These are phyloP conservation scores for Cylindrodendrum hubeiense DNA, from an alignment of 2,329 filamentous ascomycete species.

Conservation along the genomic window DNA sequence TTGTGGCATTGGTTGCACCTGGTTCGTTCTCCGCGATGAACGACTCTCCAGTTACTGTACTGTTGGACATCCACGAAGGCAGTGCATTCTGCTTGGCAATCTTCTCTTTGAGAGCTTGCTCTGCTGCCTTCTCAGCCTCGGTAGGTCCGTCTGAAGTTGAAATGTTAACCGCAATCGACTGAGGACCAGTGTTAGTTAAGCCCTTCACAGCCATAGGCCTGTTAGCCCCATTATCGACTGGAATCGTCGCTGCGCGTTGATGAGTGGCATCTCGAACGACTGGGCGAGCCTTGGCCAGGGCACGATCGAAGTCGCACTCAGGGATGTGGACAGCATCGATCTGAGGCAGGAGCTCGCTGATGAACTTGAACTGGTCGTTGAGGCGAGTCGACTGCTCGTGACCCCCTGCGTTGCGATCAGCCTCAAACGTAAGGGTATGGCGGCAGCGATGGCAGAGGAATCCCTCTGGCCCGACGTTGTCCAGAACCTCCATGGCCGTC, in stretches of 20 bases:
- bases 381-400: slow-evolving; percentile 80
- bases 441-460: slow-evolving; percentile 89
- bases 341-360: slow-evolving; percentile 80
- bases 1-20: slow-evolving; percentile 19
- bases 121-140: slow-evolving; percentile 75
- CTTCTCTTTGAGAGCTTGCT: slow-evolving; percentile 74
- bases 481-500: slow-evolving; percentile 90
- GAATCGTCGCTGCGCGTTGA: slow-evolving; percentile 71
- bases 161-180: slow-evolving; percentile 78
- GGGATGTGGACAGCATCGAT: slow-evolving; percentile 83
- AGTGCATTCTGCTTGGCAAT: slow-evolving; percentile 77
- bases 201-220: slow-evolving; percentile 78
- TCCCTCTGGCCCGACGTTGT: slow-evolving; percentile 76
- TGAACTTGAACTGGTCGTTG: slow-evolving; percentile 84
- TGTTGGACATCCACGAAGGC: slow-evolving; percentile 78
- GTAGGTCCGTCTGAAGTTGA: slow-evolving; percentile 74
- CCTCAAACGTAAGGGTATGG: slow-evolving; percentile 72
- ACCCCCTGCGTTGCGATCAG: slow-evolving; percentile 76
- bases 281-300: slow-evolving; percentile 71
- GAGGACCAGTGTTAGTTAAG: slow-evolving; percentile 73
- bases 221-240: slow-evolving; percentile 64
- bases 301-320: slow-evolving; percentile 79
- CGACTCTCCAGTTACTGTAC: slow-evolving; percentile 75
- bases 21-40: slow-evolving; percentile 55
- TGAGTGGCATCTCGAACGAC: slow-evolving; percentile 76